Conservation (phyloP, 768 basidiomycete species). For the Amanita pallidorosea region DNA sequence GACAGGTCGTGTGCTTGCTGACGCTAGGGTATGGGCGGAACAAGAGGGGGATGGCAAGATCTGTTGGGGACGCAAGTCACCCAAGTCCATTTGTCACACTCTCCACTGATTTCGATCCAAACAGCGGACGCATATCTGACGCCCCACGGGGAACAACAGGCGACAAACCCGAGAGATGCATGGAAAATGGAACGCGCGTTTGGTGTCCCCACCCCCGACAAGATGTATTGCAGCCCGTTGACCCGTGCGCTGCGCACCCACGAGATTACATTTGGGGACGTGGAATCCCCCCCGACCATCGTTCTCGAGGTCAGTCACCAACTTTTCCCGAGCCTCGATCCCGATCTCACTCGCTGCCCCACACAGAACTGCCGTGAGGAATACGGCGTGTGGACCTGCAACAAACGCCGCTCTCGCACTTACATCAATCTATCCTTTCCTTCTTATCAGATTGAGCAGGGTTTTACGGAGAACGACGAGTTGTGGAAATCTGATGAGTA, state of each 20-base stretch:
- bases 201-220: slow-evolving; percentile 41
- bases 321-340: too few relatives aligned
- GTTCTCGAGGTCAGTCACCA: slow-evolving; percentile 42
- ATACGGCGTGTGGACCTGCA: slow-evolving; percentile 61
- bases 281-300: slow-evolving; percentile 20
- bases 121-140: slow-evolving; percentile 63
- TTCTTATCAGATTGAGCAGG: slow-evolving; percentile 40
- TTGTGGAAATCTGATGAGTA: slow-evolving; percentile 45
- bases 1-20: neutral
- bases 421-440: slow-evolving; percentile 42
- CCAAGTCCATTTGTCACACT: too few relatives aligned
- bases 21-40: slow-evolving; percentile 47
- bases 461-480: slow-evolving; percentile 54
- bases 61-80: slow-evolving; percentile 60
- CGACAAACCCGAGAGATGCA: slow-evolving; percentile 25
- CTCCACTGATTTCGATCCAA: neutral
- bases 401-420: slow-evolving; percentile 41
- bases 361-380: slow-evolving; percentile 55
- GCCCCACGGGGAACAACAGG: slow-evolving; percentile 43
- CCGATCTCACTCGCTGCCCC: neutral
- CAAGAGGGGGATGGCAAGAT: slow-evolving; percentile 54
- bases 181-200: slow-evolving; percentile 38
- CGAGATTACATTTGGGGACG: slow-evolving; percentile 36
- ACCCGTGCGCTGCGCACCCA: slow-evolving; percentile 53
- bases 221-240: slow-evolving; percentile 52